Conservation (phyloP, 495 filamentous ascomycete genomes). For the Neurospora sp. region DNA sequence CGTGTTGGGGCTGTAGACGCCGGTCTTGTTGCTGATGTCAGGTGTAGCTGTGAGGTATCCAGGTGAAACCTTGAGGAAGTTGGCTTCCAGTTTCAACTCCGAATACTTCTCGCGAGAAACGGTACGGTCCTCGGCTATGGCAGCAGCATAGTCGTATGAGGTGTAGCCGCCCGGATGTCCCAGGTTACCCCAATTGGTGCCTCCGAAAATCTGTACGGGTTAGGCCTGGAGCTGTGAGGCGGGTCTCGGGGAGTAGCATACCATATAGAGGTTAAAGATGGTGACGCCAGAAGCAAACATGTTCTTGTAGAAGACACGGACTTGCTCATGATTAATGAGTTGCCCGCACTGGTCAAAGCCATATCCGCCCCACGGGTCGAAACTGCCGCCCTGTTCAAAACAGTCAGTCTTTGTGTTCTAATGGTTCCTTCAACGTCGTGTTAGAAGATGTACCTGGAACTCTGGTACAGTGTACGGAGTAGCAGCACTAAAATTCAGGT, state of each 20-base stretch:
- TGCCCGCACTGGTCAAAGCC: slow-evolving; percentile 55
- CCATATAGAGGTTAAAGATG: slow-evolving; percentile 51
- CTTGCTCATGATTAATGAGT: slow-evolving; percentile 59
- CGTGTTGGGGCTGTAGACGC: slow-evolving; percentile 34
- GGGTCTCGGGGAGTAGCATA: slow-evolving; percentile 12
- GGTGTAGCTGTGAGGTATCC: slow-evolving; percentile 51
- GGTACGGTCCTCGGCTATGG: slow-evolving; percentile 53
- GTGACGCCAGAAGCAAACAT: slow-evolving; percentile 48
- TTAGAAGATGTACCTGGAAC: slow-evolving; percentile 15
- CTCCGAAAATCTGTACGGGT: slow-evolving; percentile 46
- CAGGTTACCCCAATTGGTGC: slow-evolving; percentile 81
- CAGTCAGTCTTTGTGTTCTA: slow-evolving; percentile 14
- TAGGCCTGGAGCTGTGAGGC: slow-evolving; percentile 6
- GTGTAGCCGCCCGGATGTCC: slow-evolving; percentile 65
- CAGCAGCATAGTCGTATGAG: slow-evolving; percentile 61
- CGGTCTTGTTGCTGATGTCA: slow-evolving; percentile 19
- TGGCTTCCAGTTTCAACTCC: slow-evolving; percentile 62
- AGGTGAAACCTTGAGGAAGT: slow-evolving; percentile 60
- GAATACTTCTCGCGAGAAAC: slow-evolving; percentile 67
- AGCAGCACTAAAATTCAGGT: slow-evolving; percentile 27
- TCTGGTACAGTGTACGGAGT: slow-evolving; percentile 63
- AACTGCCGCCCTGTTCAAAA: slow-evolving; percentile 60
- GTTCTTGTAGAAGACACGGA: slow-evolving; percentile 76
- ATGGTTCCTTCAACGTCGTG: not conserved
- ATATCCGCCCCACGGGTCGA: slow-evolving; percentile 63